Conservation (phyloP, 768 basidiomycete species). For the Astraeus odoratus region DNA sequence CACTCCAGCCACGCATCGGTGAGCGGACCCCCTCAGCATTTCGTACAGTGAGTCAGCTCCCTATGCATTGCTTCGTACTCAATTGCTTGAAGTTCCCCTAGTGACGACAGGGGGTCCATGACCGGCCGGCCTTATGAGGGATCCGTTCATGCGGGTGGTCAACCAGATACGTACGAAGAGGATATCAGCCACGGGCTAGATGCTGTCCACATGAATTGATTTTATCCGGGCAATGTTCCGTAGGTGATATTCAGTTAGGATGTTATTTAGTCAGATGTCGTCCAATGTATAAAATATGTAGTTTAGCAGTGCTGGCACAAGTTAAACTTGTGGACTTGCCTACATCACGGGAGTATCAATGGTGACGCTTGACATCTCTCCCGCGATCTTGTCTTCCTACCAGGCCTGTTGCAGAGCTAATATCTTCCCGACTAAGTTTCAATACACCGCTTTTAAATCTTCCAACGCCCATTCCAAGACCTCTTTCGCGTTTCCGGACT, state of each 20-base stretch:
- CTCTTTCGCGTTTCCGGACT: constrained; percentile 49
- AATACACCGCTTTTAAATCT: constrained; percentile 66
- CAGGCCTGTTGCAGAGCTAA: constrained; percentile 32
- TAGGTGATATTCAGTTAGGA: constrained; percentile 3
- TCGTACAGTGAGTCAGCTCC: constrained; percentile 13
- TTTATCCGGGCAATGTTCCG: constrained; percentile 3
- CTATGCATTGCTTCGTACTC: constrained; percentile 5
- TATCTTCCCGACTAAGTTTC: constrained; percentile 56
- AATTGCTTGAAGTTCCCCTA: constrained; percentile 10
- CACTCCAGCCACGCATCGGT: constrained; percentile 14
- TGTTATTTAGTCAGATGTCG: constrained; percentile 2
- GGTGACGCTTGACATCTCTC: neutral
- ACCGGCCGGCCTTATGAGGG: constrained; percentile 12
- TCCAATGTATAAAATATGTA: neutral
- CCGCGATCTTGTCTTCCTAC: constrained; percentile 7
- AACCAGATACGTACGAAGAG: constrained; percentile 11
- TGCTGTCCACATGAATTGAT: constrained; percentile 18
- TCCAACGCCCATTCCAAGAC: constrained; percentile 74
- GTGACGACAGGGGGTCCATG: constrained; percentile 22
- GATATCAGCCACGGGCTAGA: constrained; percentile 19
- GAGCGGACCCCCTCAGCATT: constrained; percentile 11
- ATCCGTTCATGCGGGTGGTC: constrained; percentile 11
- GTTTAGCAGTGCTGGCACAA: neutral
- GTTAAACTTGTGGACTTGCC: neutral
- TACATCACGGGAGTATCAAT: too few relatives aligned